These are phyloP conservation scores for Mortierella sp. DNA, from an alignment of 371 early-diverging fungal species.

Conservation along the genomic window DNA sequence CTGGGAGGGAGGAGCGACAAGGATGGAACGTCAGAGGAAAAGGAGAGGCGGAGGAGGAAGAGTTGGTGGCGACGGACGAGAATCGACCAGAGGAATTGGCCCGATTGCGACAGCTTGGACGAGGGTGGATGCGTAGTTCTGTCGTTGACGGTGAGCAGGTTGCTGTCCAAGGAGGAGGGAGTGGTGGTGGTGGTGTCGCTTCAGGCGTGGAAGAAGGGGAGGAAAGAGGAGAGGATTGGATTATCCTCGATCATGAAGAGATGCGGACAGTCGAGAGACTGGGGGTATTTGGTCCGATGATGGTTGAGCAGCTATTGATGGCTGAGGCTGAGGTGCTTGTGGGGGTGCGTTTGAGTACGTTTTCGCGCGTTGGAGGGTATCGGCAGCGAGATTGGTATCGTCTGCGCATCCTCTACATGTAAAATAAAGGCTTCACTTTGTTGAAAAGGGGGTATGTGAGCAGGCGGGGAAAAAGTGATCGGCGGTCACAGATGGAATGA, in stretches of 20 bases:
- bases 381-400: conserved; percentile 47
- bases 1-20: neutral
- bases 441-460: neutral
- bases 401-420: conserved; percentile 40
- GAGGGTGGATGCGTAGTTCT: neutral
- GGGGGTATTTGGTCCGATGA: conserved; percentile 56
- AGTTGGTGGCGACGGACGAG: conserved; percentile 50
- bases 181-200: neutral
- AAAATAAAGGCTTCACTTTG: neutral
- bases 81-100: conserved; percentile 30
- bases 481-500: neutral
- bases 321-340: conserved; percentile 46
- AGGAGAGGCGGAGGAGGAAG: neutral
- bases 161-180: neutral
- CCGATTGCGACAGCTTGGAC: conserved; percentile 32
- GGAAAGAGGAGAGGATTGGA: neutral
- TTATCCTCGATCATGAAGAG: conserved; percentile 31
- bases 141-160: neutral
- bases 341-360: conserved; percentile 49
- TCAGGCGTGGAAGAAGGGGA: neutral
- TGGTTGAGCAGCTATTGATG: conserved; percentile 50
- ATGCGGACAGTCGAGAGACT: conserved; percentile 33
- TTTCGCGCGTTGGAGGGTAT: conserved; percentile 49
- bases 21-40: neutral
- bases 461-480: conserved; percentile 15